phyloP scores from a whole-genome alignment of 805 yeast genomes.

The Grigorovia jiainica region DNA sequence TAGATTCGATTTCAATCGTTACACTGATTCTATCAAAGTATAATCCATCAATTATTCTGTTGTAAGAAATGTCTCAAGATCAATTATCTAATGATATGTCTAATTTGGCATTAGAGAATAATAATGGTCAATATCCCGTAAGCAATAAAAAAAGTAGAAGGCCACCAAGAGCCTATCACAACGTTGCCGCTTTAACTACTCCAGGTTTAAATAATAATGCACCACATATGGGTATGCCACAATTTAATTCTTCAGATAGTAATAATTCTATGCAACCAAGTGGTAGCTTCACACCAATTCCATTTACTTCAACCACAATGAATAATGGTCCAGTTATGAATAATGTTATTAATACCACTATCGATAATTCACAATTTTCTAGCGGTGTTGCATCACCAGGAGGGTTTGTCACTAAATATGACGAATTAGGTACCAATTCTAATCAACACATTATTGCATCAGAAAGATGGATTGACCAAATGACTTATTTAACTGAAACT shows the following conservation, averaged over 20 bases:
- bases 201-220: neutral
- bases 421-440: constrained; percentile 2
- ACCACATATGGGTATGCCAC: constrained; percentile 7
- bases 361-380: neutral
- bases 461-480: constrained; percentile 29
- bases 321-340: neutral
- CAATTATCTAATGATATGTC: constrained; percentile 14
- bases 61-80: constrained; percentile 10
- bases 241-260: neutral
- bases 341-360: neutral
- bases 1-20: neutral
- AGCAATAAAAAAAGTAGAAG: constrained; percentile 17
- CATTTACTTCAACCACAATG: constrained; percentile 3
- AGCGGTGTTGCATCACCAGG: neutral
- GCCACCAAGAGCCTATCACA: constrained; percentile 26
- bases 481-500: constrained; percentile 31
- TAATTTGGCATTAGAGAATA: constrained; percentile 15
- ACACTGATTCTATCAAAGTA: neutral
- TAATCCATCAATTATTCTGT: no score
- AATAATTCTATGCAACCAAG: neutral
- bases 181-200: constrained; percentile 1
- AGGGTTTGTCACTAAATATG: neutral
- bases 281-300: neutral
- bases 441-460: constrained; percentile 25
- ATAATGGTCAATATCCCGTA: constrained; percentile 5